These are phyloP conservation scores for Clarireedia paspali DNA, from an alignment of 2,329 filamentous ascomycete species.

Conservation along the genomic window DNA sequence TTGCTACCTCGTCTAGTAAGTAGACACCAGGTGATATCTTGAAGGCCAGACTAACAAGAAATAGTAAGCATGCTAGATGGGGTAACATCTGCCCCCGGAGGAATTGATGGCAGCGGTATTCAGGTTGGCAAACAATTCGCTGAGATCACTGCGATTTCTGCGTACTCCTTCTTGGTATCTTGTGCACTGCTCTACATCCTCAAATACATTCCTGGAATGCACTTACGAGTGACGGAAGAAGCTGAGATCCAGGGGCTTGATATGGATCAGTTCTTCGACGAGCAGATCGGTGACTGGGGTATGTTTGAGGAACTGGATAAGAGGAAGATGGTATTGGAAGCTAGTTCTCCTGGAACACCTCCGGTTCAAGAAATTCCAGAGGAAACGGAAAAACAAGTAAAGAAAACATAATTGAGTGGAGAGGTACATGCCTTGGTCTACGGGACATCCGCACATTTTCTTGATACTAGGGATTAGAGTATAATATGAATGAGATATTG, in stretches of 20 bases:
- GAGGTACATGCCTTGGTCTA: no score
- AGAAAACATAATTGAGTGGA: background rate
- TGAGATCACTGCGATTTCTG: conserved; percentile 46
- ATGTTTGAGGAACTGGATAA: conserved; percentile 24
- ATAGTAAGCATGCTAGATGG: conserved; percentile 46
- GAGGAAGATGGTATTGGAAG: conserved; percentile 13
- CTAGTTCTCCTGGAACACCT: conserved; percentile 15
- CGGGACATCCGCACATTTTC: no score
- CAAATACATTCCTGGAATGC: conserved; percentile 49
- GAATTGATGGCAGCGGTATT: conserved; percentile 43
- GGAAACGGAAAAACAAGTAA: background rate
- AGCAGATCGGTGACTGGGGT: conserved; percentile 33
- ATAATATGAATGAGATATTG: no score
- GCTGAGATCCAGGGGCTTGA: conserved; percentile 48
- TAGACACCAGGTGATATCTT: background rate
- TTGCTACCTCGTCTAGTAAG: conserved; percentile 36
- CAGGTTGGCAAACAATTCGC: conserved; percentile 52
- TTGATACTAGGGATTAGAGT: no score
- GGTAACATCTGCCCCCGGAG: conserved; percentile 34
- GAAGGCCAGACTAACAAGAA: conserved; percentile 1
- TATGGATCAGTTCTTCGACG: conserved; percentile 39
- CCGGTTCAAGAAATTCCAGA: conserved; percentile 9
- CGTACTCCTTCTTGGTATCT: conserved; percentile 47
- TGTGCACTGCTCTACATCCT: conserved; percentile 46
- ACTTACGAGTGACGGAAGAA: conserved; percentile 46